Evolutionary conservation across 1,139 yeast genomes (phyloP), one percentile per base, ranked within the genome.

Genomic region (Candida tropicalis): DNA sequence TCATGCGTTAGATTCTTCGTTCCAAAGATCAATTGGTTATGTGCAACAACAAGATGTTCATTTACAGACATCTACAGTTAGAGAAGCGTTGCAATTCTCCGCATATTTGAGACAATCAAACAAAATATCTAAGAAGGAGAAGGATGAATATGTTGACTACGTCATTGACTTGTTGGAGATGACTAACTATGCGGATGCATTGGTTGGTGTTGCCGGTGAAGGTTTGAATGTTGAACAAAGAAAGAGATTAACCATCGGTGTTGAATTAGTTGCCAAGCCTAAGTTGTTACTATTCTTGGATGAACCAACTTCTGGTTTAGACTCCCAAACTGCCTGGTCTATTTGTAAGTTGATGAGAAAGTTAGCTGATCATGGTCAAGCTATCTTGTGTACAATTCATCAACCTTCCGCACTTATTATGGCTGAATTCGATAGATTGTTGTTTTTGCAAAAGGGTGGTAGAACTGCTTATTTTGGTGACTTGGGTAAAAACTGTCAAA

Each of bases 381-480:
- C 73, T 36, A 68, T 69, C 47, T 60, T 69, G 50, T 69, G 75
- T 58, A 69, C 75, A 28, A 69, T 69, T 42, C 75, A 69, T 52
- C 75, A 69, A 51, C 75, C 75, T 41, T 67, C 73, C 10, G 73
- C 75, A 13, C 54, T 66, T 28, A 61, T 68, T 42, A 57, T 68
- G 51, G 56, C 63, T 44, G 70, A 64, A 43, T 66, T 66, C 44
- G 70, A 66, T 48, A 59, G 70, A 34, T 56, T 68, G 40, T 60
- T 68, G 45, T 67, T 68, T 46, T 60, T 69, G 51, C 71, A 65
- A 52, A 62, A 58, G 49, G 74, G 74, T 48, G 87, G 87, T 48
- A 67, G 74, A 60, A 81, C 85, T 49, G 87, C 81, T 28, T 82
- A 82, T 60, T 81, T 81, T 58, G 87, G 87, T 47, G 84, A 81